These are phyloP conservation scores for Blastobotrys proliferans DNA, from an alignment of 1,139 yeast genomes.

Conservation along the genomic window DNA sequence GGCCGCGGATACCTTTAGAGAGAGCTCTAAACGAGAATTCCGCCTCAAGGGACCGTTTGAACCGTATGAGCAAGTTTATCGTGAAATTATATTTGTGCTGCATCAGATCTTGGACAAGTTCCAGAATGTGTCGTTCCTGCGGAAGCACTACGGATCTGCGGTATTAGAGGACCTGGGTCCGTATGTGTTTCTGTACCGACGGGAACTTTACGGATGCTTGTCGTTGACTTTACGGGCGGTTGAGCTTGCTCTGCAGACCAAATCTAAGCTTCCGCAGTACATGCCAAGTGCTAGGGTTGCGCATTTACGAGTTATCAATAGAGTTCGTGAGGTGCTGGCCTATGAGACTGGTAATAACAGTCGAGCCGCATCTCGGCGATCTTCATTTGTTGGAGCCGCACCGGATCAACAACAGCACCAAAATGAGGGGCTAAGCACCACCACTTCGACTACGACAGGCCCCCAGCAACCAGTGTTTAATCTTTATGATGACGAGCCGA, in stretches of 20 bases:
- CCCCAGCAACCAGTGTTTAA: neutral
- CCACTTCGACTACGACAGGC: neutral
- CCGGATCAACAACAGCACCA: no score
- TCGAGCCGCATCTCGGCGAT: slow-evolving; percentile 13
- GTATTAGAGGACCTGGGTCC: slow-evolving; percentile 43
- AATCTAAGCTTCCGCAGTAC: slow-evolving; percentile 47
- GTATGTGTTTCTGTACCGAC: slow-evolving; percentile 42
- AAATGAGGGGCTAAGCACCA: neutral
- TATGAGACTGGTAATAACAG: slow-evolving; percentile 3
- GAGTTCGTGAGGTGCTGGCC: slow-evolving; percentile 37
- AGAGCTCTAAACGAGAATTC: slow-evolving; percentile 44
- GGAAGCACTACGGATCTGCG: slow-evolving; percentile 45
- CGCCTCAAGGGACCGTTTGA: slow-evolving; percentile 45
- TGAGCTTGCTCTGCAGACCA: slow-evolving; percentile 42
- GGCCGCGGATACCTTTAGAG: slow-evolving; percentile 41
- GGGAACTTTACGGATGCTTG: slow-evolving; percentile 43
- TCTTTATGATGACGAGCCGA: neutral
- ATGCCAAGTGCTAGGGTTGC: slow-evolving; percentile 48
- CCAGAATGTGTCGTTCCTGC: slow-evolving; percentile 43
- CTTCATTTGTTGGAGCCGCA: slow-evolving; percentile 1
- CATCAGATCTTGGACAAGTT: slow-evolving; percentile 47
- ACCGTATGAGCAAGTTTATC: slow-evolving; percentile 39
- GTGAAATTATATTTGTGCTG: slow-evolving; percentile 44
- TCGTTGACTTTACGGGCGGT: slow-evolving; percentile 39
- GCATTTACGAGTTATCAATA: slow-evolving; percentile 43